Evolutionary conservation across 2,329 filamentous ascomycete genomes (phyloP), one percentile per base, ranked within the genome.

Genomic region (Cladosporium sp.): DNA sequence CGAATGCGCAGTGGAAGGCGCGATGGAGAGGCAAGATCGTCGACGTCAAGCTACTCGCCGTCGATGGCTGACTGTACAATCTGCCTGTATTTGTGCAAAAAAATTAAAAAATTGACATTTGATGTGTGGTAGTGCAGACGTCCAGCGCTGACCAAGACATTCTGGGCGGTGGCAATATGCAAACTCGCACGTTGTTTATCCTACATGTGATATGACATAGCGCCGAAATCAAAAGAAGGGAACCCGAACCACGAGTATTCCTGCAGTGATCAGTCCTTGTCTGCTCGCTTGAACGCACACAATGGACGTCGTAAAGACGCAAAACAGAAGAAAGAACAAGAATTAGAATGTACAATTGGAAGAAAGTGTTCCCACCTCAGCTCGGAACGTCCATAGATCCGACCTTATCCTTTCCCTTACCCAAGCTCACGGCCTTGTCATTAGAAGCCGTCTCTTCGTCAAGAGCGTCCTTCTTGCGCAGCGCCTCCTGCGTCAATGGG

Each of bases 401-500:
- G 17, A 4, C 25, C 25, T 47, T 47, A 28, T 36, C 39, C 19
- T 55, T 55, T 12, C 32, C 32, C 22, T 55, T 55, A 1, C 32
- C 40, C 19, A 40, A 19, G 28, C 40, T 55, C 7, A 9, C 22
- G 15, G 49, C 35, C 36, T 40, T 42, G 5, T 40, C 36, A 19
- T 22, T 42, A 10, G 55, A 37, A 19, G 55, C 55, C 25, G 39
- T 25, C 17, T 57, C 56, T 20, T 60, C 64, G n/a, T 67, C 62
- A 32, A 66, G 61, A 9, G 62, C 61, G 20, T 65, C 58, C 57
- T 70, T 67, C 61, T 66, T 62, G 13, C 62, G 62, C 25, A 71
- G 48, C n/a, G 69, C 69, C 53, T 65, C 69, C 1, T 66, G 68
- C 3, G 69, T 71, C 28, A 71, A 54, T 22, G 57, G 57, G 3